These are phyloP conservation scores for Cordyceps cicadae DNA, from an alignment of 2,329 filamentous ascomycete species.

Conservation along the genomic window DNA sequence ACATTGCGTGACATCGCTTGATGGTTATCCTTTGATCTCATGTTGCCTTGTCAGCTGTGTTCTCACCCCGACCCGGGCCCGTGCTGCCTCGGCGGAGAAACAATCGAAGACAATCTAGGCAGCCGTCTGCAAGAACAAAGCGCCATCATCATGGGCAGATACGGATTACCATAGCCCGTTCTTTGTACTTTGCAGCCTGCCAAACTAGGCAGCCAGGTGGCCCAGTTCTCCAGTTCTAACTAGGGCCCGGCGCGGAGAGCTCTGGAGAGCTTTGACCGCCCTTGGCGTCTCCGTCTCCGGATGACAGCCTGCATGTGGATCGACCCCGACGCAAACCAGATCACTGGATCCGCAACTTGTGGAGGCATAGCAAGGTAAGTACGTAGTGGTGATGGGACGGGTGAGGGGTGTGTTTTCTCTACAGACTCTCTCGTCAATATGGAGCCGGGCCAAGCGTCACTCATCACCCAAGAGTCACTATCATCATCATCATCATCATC, in stretches of 20 bases:
- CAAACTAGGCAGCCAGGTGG: background rate
- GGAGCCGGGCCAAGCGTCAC: no score
- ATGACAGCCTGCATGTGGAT: background rate
- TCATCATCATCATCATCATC: background rate
- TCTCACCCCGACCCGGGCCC: background rate
- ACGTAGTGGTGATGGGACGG: no score
- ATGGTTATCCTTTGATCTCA: no score
- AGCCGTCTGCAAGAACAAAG: background rate
- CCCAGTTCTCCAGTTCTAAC: background rate
- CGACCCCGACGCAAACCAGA: background rate
- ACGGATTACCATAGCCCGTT: no score
- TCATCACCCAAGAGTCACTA: background rate
- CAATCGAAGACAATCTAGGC: no score
- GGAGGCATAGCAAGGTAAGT: background rate
- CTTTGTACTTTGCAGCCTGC: background rate
- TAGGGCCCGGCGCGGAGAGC: background rate
- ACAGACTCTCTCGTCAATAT: no score
- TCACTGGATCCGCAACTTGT: background rate
- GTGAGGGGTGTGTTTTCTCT: background rate
- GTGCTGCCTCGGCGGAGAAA: background rate
- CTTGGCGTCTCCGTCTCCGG: background rate
- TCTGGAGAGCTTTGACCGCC: background rate
- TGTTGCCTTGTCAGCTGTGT: background rate
- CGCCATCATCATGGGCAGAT: no score
- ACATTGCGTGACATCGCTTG: no score